Evolutionary conservation across 2,329 filamentous ascomycete species (phyloP).

Genomic region (Aspergillus puulaauensis): DNA sequence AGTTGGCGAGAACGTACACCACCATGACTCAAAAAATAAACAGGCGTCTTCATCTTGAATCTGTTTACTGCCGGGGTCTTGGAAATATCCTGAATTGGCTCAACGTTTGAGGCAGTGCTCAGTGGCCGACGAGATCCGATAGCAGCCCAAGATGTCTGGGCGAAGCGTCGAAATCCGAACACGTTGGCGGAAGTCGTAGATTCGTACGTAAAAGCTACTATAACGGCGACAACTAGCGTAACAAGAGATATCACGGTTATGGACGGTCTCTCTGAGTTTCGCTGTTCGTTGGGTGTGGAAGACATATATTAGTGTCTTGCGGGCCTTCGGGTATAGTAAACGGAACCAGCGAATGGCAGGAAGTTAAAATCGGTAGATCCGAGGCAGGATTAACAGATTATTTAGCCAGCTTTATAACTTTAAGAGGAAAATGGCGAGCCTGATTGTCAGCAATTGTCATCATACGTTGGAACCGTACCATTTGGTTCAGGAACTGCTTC

Average conservation of each 20-base stretch:
- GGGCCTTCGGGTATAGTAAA: background rate
- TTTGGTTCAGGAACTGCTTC: background rate
- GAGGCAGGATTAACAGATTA: background rate
- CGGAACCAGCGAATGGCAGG: background rate
- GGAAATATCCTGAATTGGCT: background rate
- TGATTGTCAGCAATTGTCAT: slow-evolving; percentile 6
- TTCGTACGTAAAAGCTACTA: slow-evolving; percentile 19
- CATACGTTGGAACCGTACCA: background rate
- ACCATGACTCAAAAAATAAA: slow-evolving; percentile 55
- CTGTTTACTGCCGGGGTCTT: background rate
- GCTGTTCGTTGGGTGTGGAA: slow-evolving; percentile 4
- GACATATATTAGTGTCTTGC: background rate
- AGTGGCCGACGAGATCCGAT: background rate
- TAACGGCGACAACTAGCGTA: slow-evolving; percentile 20
- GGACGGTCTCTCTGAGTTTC: slow-evolving; percentile 7
- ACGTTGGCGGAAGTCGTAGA: slow-evolving; percentile 25
- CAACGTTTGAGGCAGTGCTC: background rate
- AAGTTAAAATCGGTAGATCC: background rate
- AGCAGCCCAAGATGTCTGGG: slow-evolving; percentile 11
- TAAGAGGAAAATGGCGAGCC: background rate
- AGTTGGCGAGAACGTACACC: slow-evolving; percentile 32
- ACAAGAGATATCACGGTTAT: slow-evolving; percentile 19
- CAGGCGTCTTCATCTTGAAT: slow-evolving; percentile 42
- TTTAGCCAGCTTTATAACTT: background rate
- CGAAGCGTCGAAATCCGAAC: slow-evolving; percentile 27